Conservation (phyloP, 1,284 basidiomycete species). For the Ceratorhiza oryzae-sativae region DNA sequence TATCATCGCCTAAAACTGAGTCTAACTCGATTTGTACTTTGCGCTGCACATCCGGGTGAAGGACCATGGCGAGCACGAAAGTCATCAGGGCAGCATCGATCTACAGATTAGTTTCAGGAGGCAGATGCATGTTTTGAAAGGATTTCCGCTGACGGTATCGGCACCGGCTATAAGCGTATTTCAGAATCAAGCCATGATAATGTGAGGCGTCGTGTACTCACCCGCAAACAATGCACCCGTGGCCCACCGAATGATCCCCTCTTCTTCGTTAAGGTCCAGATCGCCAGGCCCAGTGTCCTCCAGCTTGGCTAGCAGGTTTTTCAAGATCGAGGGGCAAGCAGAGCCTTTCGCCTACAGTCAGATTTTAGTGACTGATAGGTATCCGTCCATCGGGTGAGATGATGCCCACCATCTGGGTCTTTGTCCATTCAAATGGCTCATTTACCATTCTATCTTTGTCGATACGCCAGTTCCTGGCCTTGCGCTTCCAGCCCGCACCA, state of each 20-base stretch:
- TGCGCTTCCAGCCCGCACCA: constrained; percentile 31
- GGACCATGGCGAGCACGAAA: constrained; percentile 47
- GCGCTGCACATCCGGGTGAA: constrained; percentile 46
- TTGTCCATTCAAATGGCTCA: constrained; percentile 21
- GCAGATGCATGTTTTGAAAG: too few species aligned
- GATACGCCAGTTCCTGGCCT: constrained; percentile 4
- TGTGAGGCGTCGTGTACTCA: not conserved
- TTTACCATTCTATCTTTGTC: constrained; percentile 13
- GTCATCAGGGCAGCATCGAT: constrained; percentile 44
- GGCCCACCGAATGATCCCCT: not conserved
- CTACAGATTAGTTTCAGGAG: constrained; percentile 37
- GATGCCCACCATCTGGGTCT: constrained; percentile 10
- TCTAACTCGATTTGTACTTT: constrained; percentile 50
- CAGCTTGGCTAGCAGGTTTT: not conserved
- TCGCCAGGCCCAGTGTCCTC: not conserved
- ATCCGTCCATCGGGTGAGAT: too few species aligned
- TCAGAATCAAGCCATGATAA: too few species aligned
- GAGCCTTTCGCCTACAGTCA: not conserved
- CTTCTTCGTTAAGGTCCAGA: not conserved
- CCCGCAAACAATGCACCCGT: not conserved
- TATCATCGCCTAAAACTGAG: constrained; percentile 44
- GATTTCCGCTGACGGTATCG: not conserved
- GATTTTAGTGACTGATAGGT: not conserved
- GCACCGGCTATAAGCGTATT: not conserved
- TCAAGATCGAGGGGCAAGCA: constrained; percentile 2